Percentiles rank a stretch among this genome's conserved stretches.
phyloP scores from a whole-genome alignment of 106 monocot genomes.

The Chionographis japonica region DNA sequence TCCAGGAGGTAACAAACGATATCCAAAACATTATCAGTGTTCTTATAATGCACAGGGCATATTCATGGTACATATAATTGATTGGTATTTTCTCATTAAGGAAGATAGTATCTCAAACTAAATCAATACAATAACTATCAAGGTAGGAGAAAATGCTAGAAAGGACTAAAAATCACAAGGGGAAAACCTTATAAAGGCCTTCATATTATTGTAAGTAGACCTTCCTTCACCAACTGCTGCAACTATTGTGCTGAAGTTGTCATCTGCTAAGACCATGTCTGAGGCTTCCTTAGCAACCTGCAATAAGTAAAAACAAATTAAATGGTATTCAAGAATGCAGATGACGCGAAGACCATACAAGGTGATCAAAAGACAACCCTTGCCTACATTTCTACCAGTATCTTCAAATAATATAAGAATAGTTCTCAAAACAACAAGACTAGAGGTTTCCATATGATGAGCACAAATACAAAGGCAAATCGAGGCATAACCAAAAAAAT shows the following conservation, averaged over 20 bases:
- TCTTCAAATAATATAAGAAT: no score
- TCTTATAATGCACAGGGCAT: no score
- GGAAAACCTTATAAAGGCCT: constrained; percentile 63
- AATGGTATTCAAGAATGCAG: background rate
- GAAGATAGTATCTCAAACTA: no score
- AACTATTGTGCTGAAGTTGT: constrained; percentile 85
- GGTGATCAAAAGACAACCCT: background rate
- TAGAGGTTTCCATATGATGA: no score
- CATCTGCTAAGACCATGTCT: constrained; percentile 85
- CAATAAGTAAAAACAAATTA: constrained; percentile 2
- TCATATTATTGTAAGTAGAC: constrained; percentile 91
- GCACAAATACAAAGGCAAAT: no score
- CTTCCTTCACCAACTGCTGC: constrained; percentile 82
- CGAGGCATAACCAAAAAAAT: no score
- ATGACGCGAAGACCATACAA: background rate
- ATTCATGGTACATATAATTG: no score
- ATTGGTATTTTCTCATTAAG: no score
- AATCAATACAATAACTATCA: background rate
- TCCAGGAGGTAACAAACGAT: no score
- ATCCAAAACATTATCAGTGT: no score
- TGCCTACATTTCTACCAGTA: background rate
- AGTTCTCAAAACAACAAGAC: no score
- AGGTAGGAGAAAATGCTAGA: background rate
- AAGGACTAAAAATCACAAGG: constrained; percentile 1
- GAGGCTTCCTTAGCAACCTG: constrained; percentile 95